These are phyloP conservation scores for Dactylis glomerata DNA, from an alignment of 176 grass and related monocot species.

Conservation along the genomic window DNA sequence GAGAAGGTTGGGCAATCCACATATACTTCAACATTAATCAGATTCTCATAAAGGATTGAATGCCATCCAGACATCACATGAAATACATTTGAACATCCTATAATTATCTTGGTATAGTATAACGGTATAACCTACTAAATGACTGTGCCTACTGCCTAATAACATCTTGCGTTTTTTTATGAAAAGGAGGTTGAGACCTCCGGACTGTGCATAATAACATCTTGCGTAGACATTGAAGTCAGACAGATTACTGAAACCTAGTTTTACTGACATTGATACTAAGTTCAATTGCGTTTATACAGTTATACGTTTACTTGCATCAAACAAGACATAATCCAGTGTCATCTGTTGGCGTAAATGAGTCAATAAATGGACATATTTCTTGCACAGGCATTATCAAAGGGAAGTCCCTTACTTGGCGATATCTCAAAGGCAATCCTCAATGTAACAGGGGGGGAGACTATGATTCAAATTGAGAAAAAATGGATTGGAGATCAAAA, in stretches of 20 bases:
- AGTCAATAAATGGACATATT: neutral
- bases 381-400: slow-evolving; percentile 44
- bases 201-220: neutral
- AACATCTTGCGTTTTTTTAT: neutral
- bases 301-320: neutral
- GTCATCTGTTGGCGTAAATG: neutral
- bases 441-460: slow-evolving; percentile 47
- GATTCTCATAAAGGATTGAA: neutral
- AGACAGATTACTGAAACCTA: neutral
- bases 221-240: neutral
- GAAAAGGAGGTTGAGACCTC: no score
- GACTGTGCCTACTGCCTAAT: neutral
- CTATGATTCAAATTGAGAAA: slow-evolving; percentile 34
- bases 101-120: no score
- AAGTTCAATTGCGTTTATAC: neutral
- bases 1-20: no score
- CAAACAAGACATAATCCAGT: neutral
- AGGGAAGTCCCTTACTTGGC: slow-evolving; percentile 26
- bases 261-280: neutral
- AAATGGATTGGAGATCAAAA: slow-evolving; percentile 41
- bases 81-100: neutral
- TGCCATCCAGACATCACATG: neutral
- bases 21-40: no score
- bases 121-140: neutral
- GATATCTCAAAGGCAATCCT: slow-evolving; percentile 59